Conservation (phyloP, 306 rosid species). For the Citrullus mucosospermus region DNA sequence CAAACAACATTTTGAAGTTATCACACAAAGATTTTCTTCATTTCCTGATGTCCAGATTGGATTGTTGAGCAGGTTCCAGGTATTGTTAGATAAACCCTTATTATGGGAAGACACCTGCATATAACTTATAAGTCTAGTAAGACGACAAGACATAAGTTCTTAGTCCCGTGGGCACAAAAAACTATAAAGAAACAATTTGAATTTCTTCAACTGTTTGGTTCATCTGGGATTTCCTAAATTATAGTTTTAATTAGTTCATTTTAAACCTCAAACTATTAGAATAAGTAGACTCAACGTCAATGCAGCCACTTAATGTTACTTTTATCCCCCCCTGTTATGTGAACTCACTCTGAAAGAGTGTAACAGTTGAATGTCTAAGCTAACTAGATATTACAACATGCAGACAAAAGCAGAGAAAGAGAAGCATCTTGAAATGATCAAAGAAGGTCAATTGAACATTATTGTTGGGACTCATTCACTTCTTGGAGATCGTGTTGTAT, state of each 20-base stretch:
- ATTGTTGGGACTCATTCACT: conserved; percentile 93
- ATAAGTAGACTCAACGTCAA: background rate
- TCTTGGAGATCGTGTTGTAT: conserved; percentile 83
- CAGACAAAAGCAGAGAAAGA: conserved; percentile 88
- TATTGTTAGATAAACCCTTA: conserved; percentile 4
- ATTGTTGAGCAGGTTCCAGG: conserved; percentile 94
- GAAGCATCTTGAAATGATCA: conserved; percentile 49
- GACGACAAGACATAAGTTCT: background rate
- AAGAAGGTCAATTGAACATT: conserved; percentile 63
- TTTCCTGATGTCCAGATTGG: conserved; percentile 59
- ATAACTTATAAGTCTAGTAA: background rate
- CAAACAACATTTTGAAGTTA: conserved; percentile 82
- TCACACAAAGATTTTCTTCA: conserved; percentile 64
- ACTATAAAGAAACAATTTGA: background rate
- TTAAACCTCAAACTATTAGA: background rate
- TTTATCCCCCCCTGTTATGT: background rate
- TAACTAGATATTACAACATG: conserved; percentile 27
- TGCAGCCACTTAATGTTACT: background rate
- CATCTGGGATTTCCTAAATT: background rate
- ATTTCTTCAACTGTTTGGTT: background rate
- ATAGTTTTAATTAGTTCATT: background rate
- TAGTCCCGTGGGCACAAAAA: background rate
- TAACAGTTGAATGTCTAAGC: conserved; percentile 15
- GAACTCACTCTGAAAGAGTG: conserved; percentile 10
- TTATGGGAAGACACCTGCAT: background rate